A percentile compares a stretch with the other conserved stretches of the same genome.
Conservation (phyloP, 2,329 filamentous ascomycete species). For the Zarea fungicola region DNA sequence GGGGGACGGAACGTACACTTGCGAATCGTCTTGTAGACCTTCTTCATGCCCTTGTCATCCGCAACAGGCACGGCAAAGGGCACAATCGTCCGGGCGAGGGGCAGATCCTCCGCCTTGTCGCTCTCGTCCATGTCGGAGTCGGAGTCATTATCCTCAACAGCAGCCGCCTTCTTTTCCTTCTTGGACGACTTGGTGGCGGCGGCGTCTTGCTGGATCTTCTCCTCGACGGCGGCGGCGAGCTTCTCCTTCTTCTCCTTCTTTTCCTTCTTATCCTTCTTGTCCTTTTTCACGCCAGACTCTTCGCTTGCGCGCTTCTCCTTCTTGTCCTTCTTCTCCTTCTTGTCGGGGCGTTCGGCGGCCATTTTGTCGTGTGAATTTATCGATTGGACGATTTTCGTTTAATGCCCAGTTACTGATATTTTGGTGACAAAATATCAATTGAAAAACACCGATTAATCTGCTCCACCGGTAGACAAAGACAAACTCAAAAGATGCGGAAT, state of each 20-base stretch:
- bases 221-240: constrained; percentile 57
- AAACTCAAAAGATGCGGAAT: not conserved
- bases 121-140: constrained; percentile 41
- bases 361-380: constrained; percentile 26
- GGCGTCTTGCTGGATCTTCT: constrained; percentile 55
- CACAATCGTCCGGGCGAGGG: constrained; percentile 58
- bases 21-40: constrained; percentile 52
- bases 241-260: constrained; percentile 72
- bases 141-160: constrained; percentile 38
- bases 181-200: constrained; percentile 27
- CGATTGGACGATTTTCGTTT: not conserved
- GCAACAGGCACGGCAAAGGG: constrained; percentile 79
- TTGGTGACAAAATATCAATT: not conserved
- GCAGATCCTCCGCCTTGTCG: constrained; percentile 28
- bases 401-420: constrained; percentile 1
- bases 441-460: not conserved
- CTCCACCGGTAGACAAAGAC: not conserved
- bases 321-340: constrained; percentile 56
- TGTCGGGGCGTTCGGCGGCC: constrained; percentile 44
- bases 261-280: constrained; percentile 61
- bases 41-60: constrained; percentile 69
- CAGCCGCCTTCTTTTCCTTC: constrained; percentile 25
- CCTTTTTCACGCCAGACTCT: constrained; percentile 48
- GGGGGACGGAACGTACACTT: constrained; percentile 41
- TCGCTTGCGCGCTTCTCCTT: constrained; percentile 55